Conservation (phyloP, 1,284 basidiomycete species). For the Tilletia caries region DNA sequence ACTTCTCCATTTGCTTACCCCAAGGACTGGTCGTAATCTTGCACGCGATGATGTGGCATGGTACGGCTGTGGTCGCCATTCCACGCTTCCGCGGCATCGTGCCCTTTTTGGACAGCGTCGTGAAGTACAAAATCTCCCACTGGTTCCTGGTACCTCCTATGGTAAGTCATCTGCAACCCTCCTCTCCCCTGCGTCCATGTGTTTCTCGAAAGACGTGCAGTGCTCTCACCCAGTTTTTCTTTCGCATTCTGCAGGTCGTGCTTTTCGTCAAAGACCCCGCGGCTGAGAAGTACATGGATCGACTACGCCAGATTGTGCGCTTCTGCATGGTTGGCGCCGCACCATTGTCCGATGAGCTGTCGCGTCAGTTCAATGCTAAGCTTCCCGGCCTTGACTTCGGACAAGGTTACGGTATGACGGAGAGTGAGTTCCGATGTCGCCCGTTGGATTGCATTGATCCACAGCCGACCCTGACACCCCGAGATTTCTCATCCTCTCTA, state of each 20-base stretch:
- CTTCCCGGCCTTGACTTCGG: constrained; percentile 41
- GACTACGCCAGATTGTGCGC: constrained; percentile 25
- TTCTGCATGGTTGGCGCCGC: constrained; percentile 46
- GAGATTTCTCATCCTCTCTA: too few relatives aligned
- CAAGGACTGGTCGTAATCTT: constrained; percentile 20
- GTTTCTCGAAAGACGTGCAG: too few relatives aligned
- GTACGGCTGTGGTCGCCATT: constrained; percentile 28
- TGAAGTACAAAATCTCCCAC: constrained; percentile 28
- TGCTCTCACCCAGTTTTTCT: neutral
- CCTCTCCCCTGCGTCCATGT: neutral
- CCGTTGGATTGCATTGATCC: too few relatives aligned
- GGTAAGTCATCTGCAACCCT: constrained; percentile 16
- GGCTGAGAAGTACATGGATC: constrained; percentile 22
- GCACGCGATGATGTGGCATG: constrained; percentile 21
- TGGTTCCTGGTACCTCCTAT: constrained; percentile 25
- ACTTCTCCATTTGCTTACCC: too few relatives aligned
- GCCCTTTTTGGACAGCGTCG: constrained; percentile 36
- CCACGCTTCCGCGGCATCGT: constrained; percentile 41
- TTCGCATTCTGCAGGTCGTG: constrained; percentile 16
- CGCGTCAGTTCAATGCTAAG: constrained; percentile 28
- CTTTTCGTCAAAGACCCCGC: constrained; percentile 23
- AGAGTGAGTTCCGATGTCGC: constrained; percentile 13
- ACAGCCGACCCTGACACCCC: too few relatives aligned
- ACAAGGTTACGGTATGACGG: constrained; percentile 41
- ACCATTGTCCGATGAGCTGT: constrained; percentile 39